Evolutionary conservation across 208 protist species (phyloP).

Genomic region (Leishmania martiniquensis): DNA sequence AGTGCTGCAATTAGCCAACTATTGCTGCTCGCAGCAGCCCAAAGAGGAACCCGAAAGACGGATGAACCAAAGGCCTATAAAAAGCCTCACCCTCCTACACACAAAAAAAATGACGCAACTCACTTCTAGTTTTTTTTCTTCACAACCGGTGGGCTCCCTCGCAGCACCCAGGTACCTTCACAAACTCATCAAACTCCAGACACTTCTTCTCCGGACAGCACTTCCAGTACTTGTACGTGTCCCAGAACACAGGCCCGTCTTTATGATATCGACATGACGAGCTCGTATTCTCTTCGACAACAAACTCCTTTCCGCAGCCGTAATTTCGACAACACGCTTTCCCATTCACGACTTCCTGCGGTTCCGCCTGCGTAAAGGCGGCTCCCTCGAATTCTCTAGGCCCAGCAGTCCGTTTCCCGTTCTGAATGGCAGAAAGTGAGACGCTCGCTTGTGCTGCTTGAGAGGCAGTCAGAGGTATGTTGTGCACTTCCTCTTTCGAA

Average conservation of each 20-base stretch:
- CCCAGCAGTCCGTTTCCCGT: slow-evolving; percentile 39
- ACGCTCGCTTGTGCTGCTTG: slow-evolving; percentile 26
- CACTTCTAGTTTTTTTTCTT: neutral
- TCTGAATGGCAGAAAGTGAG: neutral
- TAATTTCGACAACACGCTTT: slow-evolving; percentile 83
- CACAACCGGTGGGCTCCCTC: slow-evolving; percentile 69
- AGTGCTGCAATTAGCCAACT: neutral
- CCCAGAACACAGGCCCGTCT: slow-evolving; percentile 84
- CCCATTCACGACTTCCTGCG: slow-evolving; percentile 76
- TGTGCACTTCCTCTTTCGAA: slow-evolving; percentile 43
- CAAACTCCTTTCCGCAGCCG: slow-evolving; percentile 79
- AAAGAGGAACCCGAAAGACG: too few species aligned
- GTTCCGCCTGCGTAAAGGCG: slow-evolving; percentile 24
- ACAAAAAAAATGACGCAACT: too few species aligned
- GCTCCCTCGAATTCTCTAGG: slow-evolving; percentile 86
- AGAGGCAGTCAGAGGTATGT: slow-evolving; percentile 44
- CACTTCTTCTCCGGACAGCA: slow-evolving; percentile 86
- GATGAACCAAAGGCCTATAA: too few species aligned
- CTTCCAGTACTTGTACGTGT: slow-evolving; percentile 92
- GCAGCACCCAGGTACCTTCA: slow-evolving; percentile 81
- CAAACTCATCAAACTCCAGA: slow-evolving; percentile 88
- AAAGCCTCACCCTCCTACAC: too few species aligned
- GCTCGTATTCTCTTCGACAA: slow-evolving; percentile 71
- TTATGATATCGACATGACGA: slow-evolving; percentile 72
- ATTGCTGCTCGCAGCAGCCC: neutral